These are phyloP conservation scores for Meredithiella fracta DNA, from an alignment of 2,329 filamentous ascomycete species.

Conservation along the genomic window DNA sequence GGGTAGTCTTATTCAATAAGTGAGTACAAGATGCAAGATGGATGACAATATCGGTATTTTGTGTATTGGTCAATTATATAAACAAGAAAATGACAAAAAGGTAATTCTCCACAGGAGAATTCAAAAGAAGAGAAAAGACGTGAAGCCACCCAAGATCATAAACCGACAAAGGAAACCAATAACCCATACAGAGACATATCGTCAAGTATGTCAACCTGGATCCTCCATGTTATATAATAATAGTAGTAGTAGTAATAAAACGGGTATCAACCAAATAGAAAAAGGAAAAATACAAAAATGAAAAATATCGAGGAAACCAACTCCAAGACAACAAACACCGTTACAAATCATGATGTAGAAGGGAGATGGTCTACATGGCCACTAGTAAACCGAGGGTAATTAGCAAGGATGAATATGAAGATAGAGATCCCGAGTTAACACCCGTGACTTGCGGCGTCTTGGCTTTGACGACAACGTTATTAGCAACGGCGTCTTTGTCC, in stretches of 20 bases:
- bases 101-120: background rate
- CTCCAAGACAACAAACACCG: background rate
- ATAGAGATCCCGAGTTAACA: conserved; percentile 11
- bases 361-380: background rate
- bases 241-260: conserved; percentile 1
- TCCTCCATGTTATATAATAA: background rate
- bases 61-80: background rate
- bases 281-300: background rate
- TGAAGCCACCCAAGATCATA: too few species aligned
- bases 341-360: background rate
- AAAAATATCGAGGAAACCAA: background rate
- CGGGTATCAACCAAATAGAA: background rate
- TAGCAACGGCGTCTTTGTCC: conserved; percentile 20
- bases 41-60: background rate
- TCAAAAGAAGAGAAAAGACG: background rate
- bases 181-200: background rate
- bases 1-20: background rate
- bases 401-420: background rate
- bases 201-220: background rate
- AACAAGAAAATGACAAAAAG: background rate
- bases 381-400: background rate
- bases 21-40: background rate
- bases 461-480: conserved; percentile 23
- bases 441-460: conserved; percentile 17
- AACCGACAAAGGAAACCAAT: background rate